A percentile compares a stretch with the other conserved stretches of the same genome.
These are phyloP conservation scores for Apium graveolens DNA, from an alignment of 129 eudicot species.

Conservation along the genomic window DNA sequence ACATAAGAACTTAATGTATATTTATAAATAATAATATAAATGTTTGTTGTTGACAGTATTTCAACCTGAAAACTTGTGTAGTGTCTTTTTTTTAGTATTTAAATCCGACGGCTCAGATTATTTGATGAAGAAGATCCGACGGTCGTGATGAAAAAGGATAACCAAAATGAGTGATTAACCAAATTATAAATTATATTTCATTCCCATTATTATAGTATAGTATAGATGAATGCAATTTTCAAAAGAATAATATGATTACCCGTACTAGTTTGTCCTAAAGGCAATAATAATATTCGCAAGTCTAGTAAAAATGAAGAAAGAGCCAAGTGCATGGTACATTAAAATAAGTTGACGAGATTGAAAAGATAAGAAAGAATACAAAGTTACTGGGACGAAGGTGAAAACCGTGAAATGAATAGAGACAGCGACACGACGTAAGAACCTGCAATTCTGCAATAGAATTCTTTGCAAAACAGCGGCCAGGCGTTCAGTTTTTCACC, in stretches of 20 bases:
- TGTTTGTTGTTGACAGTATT: too few species aligned
- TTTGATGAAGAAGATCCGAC: too few species aligned
- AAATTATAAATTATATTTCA: too few species aligned
- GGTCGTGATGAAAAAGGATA: too few species aligned
- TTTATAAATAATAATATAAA: too few species aligned
- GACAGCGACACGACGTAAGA: constrained; percentile 4
- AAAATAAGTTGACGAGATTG: not conserved
- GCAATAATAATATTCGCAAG: not conserved
- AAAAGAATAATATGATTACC: not conserved
- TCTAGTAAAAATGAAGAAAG: not conserved
- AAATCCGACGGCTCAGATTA: too few species aligned
- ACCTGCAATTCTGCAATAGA: not conserved
- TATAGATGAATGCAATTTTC: not conserved
- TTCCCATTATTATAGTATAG: too few species aligned
- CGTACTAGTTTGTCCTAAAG: not conserved
- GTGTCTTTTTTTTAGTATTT: too few species aligned
- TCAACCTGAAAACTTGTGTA: too few species aligned
- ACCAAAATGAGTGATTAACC: too few species aligned
- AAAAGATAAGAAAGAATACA: not conserved
- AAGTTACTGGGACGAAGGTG: not conserved
- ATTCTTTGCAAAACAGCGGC: not conserved
- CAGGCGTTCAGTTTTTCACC: not conserved
- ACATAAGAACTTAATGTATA: too few species aligned
- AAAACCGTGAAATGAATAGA: constrained; percentile 1
- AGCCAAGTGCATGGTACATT: not conserved